These are phyloP conservation scores for Ganoderma multipileum DNA, from an alignment of 1,284 basidiomycete species.

Conservation along the genomic window DNA sequence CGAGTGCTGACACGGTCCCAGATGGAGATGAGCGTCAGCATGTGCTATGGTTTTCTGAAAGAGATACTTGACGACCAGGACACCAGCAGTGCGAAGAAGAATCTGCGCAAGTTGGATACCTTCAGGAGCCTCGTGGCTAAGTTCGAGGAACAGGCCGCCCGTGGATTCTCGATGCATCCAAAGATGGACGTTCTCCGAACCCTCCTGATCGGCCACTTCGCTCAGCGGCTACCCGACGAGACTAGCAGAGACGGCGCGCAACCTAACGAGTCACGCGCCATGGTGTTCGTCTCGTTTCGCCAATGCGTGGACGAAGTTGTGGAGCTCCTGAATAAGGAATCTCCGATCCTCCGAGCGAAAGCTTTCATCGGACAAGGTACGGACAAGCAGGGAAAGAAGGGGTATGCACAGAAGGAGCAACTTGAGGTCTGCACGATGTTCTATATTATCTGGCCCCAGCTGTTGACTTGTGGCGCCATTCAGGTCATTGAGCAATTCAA, in stretches of 20 bases:
- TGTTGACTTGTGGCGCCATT: conserved; percentile 15
- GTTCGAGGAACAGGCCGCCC: conserved; percentile 61
- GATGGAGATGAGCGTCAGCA: conserved; percentile 84
- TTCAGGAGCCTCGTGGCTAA: conserved; percentile 71
- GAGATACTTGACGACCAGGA: conserved; percentile 43
- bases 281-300: conserved; percentile 94
- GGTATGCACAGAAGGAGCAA: conserved; percentile 92
- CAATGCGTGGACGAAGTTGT: conserved; percentile 94
- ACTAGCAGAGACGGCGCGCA: conserved; percentile 43
- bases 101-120: conserved; percentile 58
- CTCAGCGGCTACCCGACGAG: conserved; percentile 59
- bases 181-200: conserved; percentile 90
- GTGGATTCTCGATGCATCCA: conserved; percentile 78
- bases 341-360: conserved; percentile 78
- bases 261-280: conserved; percentile 71
- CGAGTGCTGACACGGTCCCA: conserved; percentile 40
- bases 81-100: conserved; percentile 45
- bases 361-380: conserved; percentile 92
- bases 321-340: conserved; percentile 72
- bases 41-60: conserved; percentile 74
- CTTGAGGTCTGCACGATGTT: conserved; percentile 63
- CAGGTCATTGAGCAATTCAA: conserved; percentile 90
- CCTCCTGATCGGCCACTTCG: conserved; percentile 85
- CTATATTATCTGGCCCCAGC: neutral
- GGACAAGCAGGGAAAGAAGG: conserved; percentile 87